These are phyloP conservation scores for Aspergillus cristatus DNA, from an alignment of 495 filamentous ascomycete genomes.

Conservation along the genomic window DNA sequence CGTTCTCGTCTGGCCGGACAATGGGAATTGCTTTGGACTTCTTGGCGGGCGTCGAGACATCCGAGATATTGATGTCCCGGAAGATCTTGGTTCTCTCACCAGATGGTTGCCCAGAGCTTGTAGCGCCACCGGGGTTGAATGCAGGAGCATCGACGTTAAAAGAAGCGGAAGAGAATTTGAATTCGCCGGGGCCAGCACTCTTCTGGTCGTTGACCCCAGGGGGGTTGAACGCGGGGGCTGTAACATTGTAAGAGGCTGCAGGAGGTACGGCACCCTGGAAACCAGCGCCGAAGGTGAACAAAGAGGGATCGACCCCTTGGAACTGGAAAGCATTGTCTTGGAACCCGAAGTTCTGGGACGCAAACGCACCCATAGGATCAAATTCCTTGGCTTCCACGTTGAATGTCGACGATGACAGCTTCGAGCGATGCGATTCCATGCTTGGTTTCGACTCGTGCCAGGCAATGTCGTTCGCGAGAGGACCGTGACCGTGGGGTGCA, in stretches of 20 bases:
- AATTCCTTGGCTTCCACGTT: constrained; percentile 88
- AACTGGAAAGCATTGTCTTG: constrained; percentile 48
- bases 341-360: constrained; percentile 49
- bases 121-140: constrained; percentile 54
- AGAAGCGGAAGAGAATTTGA: constrained; percentile 64
- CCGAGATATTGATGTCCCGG: constrained; percentile 58
- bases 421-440: constrained; percentile 47
- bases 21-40: constrained; percentile 79
- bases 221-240: constrained; percentile 64
- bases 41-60: constrained; percentile 53
- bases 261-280: constrained; percentile 23
- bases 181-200: constrained; percentile 40
- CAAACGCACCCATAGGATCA: constrained; percentile 58
- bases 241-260: constrained; percentile 47
- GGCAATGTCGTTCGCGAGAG: constrained; percentile 21
- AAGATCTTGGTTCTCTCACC: constrained; percentile 53
- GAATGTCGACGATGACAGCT: constrained; percentile 63
- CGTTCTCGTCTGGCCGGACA: constrained; percentile 50
- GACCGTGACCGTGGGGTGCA: constrained; percentile 41
- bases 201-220: constrained; percentile 22
- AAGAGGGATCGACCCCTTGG: constrained; percentile 17
- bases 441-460: constrained; percentile 37
- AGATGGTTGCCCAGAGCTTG: constrained; percentile 15
- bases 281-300: constrained; percentile 20
- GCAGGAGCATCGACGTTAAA: constrained; percentile 76